Percentiles rank a stretch among this genome's conserved stretches.
Conservation (phyloP, 2,329 filamentous ascomycete genomes). For the Aspergillus persii region DNA sequence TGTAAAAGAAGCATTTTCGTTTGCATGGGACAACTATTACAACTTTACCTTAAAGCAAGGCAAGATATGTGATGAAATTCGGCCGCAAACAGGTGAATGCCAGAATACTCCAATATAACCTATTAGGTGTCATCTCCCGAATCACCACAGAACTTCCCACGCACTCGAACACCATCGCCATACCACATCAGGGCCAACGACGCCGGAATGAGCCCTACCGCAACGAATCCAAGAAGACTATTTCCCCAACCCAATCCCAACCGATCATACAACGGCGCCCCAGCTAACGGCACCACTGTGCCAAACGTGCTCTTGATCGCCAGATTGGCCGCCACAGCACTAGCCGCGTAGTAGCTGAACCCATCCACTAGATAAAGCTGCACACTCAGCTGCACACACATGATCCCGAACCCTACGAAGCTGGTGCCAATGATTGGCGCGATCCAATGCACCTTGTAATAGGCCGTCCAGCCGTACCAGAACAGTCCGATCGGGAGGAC, state of each 20-base stretch:
- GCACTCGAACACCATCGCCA: not conserved
- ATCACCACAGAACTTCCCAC: not conserved
- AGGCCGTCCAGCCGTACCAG: slow-evolving; percentile 22
- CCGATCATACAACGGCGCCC: not conserved
- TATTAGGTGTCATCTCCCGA: not conserved
- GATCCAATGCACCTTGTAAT: slow-evolving; percentile 21
- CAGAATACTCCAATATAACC: not conserved
- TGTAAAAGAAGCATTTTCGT: too few relatives aligned
- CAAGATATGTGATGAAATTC: too few relatives aligned
- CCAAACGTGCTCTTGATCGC: not conserved
- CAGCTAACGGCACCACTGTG: not conserved
- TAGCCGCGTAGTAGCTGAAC: not conserved
- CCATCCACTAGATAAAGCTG: not conserved
- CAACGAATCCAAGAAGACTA: not conserved
- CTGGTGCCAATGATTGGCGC: slow-evolving; percentile 21
- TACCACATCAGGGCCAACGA: not conserved
- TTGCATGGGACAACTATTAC: too few relatives aligned
- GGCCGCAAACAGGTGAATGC: too few relatives aligned
- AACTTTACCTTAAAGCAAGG: too few relatives aligned
- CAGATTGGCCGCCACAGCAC: not conserved
- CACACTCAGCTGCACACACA: not conserved
- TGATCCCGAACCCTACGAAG: slow-evolving; percentile 24
- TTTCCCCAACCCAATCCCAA: not conserved
- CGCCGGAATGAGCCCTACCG: not conserved
- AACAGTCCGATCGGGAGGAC: slow-evolving; percentile 7